These are phyloP conservation scores for Zygosaccharomyces pseudorouxii DNA, from an alignment of 805 yeast genomes.

Conservation along the genomic window DNA sequence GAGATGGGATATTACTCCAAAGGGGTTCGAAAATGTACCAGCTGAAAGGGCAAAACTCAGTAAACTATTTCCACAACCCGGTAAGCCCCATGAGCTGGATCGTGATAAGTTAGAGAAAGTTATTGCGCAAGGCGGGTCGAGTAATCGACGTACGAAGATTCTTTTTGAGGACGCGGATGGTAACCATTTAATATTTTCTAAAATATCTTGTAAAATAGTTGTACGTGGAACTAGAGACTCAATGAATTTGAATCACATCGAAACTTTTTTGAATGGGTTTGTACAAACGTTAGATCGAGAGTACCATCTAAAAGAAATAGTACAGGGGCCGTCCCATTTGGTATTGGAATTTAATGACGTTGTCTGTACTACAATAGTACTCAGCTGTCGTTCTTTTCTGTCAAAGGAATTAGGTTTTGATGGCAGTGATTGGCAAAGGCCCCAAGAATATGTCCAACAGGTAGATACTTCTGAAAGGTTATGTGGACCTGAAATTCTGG, in stretches of 20 bases:
- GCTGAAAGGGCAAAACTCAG: slow-evolving; percentile 74
- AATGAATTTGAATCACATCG: slow-evolving; percentile 14
- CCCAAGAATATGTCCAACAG: slow-evolving; percentile 25
- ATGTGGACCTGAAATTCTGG: slow-evolving; percentile 22
- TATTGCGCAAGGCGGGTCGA: slow-evolving; percentile 14
- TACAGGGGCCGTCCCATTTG: slow-evolving; percentile 2
- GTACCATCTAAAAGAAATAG: slow-evolving; percentile 3
- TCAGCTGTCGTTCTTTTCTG: slow-evolving; percentile 23
- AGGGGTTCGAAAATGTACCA: slow-evolving; percentile 66
- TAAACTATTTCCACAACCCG: slow-evolving; percentile 75
- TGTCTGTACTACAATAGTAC: slow-evolving; percentile 21
- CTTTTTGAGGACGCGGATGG: slow-evolving; percentile 34
- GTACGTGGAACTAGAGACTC: slow-evolving; percentile 28
- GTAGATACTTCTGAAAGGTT: slow-evolving; percentile 17
- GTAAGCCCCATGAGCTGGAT: slow-evolving; percentile 43
- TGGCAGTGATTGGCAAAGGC: slow-evolving; percentile 26
- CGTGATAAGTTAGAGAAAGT: slow-evolving; percentile 22
- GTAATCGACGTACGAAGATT: slow-evolving; percentile 31
- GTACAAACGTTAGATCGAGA: slow-evolving; percentile 11
- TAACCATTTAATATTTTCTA: slow-evolving; percentile 26
- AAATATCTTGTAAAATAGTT: slow-evolving; percentile 27
- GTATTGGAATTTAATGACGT: slow-evolving; percentile 19
- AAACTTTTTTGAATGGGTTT: slow-evolving; percentile 7
- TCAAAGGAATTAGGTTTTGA: slow-evolving; percentile 14
- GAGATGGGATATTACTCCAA: slow-evolving; percentile 68